Base-by-base conservation (phyloP, 1,284 basidiomycete genomes). In the Peniophora sp. region DNA sequence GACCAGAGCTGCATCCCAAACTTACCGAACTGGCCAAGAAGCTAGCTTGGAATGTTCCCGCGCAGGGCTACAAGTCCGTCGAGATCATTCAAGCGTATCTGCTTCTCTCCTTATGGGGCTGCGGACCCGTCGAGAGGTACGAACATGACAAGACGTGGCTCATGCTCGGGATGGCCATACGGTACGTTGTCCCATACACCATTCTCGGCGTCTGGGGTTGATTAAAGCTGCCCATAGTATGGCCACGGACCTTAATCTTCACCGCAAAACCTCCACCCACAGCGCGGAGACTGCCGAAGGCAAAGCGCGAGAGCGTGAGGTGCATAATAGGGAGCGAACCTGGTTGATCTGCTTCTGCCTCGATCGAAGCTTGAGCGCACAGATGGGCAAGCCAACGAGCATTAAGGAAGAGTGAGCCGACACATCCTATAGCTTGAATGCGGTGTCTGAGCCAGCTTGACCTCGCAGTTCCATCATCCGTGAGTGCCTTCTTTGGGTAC, bases 111-210 rank as follows among this genome's bases (percentile, higher is more conserved):
- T 67, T 90, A 18, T 96, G 88, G 86, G 91, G 91, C 1, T 83
- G 87, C 56, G 91, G 92, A n/a, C 91, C 92, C 3, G 91, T 92
- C 35, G 91, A 94, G 67, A 80, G 91, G 15, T 98, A 92, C 62
- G 97, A 99, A 64, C 93, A 97, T 62, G 96, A 99, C 69, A 85
- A 90, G 60, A 98, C 95, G 0, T 99, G 96, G 94, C 65, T 92
- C 59, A 73, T 92, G 47, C 73, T 95, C 24, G 90, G 91, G 27
- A 89, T 92, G 85, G 89, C 80, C 14, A 90, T 91, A 57, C 74
- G 87, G 85, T 87, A 52, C 42, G 32, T 49, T 42, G 11, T 24
- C 43, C 44, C 43, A 47, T 51, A 54, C 49, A 20, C 27, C 47
- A 58, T 36, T 44, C 23, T 44, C 15, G 24, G 51, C 54, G 48